Evolutionary conservation across 225 moss, liverwort and hornwort genomes (phyloP), one percentile per base, ranked within the genome.

Genomic region (Thuidium tamariscinum): DNA sequence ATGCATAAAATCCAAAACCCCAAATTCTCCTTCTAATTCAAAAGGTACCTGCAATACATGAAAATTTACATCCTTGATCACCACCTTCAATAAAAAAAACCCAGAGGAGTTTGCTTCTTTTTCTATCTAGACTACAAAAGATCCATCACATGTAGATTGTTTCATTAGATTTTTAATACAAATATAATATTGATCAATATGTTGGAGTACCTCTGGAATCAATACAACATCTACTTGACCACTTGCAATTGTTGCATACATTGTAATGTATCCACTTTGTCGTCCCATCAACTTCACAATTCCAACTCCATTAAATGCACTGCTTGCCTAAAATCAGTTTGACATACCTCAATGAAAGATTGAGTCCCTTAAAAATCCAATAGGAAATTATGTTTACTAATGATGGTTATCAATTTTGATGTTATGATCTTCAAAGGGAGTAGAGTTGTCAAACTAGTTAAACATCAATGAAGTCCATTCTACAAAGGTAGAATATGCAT

Each of bases 181-280:
- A 42, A 63, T 63, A 8, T 42, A 41, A 70, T 77, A 49, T 30
- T 84, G 14, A 11, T n/a, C n/a, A n/a, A n/a, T 55, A 44, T 44
- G 22, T 30, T 77, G 41, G 32, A 61, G 11, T 71, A 91, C 97
- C 96, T 97, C 96, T 69, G 96, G 98, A 65, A 98, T 98, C 48
- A 98, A 92, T 29, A 95, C 95, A 72, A 81, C 92, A 86, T 98
- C 98, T 13, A 95, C 96, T 89, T 98, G 95, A 46, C 98, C 98
- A 89, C 98, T 98, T 84, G 98, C 96, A 84, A 96, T 91, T 72
- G 98, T 95, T 79, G 98, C 98, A 87, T 98, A 95, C 95, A 98
- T 98, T 48, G 98, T 92, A 75, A 98, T 98, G 64, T 95, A 98
- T 25, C 98, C 98, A 90, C 95, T 98, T 88, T 96, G 96, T 68